These are phyloP conservation scores for Bremia lactucae DNA, from an alignment of 352 stramenopile genomes.

Conservation along the genomic window DNA sequence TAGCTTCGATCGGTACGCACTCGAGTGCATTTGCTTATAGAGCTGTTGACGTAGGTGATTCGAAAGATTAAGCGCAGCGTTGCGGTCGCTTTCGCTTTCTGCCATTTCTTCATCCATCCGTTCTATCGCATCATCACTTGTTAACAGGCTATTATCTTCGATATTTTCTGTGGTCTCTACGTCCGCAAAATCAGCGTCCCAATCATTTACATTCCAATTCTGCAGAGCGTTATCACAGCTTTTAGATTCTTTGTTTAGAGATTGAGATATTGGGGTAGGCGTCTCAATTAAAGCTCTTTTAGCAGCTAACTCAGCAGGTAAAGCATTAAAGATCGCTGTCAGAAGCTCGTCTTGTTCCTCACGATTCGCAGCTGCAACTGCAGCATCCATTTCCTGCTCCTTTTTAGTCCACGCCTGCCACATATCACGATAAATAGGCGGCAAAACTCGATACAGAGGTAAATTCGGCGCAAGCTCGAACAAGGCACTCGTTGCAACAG, in stretches of 20 bases:
- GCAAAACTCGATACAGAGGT: constrained; percentile 84
- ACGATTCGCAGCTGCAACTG: constrained; percentile 24
- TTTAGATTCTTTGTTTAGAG: constrained; percentile 1
- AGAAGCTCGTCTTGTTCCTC: constrained; percentile 47
- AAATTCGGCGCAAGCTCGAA: constrained; percentile 79
- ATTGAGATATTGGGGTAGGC: too few species aligned
- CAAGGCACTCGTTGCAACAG: constrained; percentile 73
- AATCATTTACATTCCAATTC: constrained; percentile 62
- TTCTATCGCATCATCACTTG: neutral
- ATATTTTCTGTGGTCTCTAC: too few species aligned
- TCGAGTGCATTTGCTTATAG: constrained; percentile 23
- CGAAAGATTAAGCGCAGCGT: constrained; percentile 17
- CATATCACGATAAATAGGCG: constrained; percentile 77
- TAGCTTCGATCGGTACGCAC: constrained; percentile 31
- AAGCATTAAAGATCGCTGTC: constrained; percentile 30
- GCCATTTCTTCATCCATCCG: constrained; percentile 4
- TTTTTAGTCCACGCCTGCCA: constrained; percentile 68
- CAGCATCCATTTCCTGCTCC: constrained; percentile 26
- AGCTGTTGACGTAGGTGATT: constrained; percentile 29
- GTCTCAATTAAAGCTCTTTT: constrained; percentile 24
- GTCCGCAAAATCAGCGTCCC: constrained; percentile 52
- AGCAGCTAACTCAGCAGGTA: constrained; percentile 39
- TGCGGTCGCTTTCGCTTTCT: constrained; percentile 17
- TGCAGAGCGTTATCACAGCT: constrained; percentile 13
- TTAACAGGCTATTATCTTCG: too few species aligned